Percentiles rank a stretch among this genome's conserved stretches.
phyloP scores from a whole-genome alignment of 2,329 filamentous ascomycete species.

The Aspergillus latus region DNA sequence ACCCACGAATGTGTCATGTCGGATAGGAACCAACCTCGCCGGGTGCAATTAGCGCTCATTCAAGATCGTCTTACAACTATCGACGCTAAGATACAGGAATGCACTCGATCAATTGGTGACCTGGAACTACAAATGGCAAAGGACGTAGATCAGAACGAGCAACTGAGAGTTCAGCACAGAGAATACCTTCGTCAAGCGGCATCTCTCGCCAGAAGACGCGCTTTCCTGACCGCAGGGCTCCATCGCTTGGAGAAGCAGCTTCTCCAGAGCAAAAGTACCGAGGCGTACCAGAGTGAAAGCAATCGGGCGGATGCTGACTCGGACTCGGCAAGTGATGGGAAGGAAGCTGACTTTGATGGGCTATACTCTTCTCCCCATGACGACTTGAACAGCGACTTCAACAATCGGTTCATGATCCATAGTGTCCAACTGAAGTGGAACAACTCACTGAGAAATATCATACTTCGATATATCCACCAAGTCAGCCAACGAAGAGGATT shows the following conservation, averaged over 20 bases:
- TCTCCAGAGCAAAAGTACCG: slow-evolving; percentile 42
- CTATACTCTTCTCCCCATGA: slow-evolving; percentile 68
- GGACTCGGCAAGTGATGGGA: slow-evolving; percentile 56
- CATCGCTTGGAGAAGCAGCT: slow-evolving; percentile 56
- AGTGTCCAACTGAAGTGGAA: slow-evolving; percentile 99
- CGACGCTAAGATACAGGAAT: slow-evolving; percentile 72
- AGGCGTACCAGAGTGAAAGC: slow-evolving; percentile 24
- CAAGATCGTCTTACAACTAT: slow-evolving; percentile 76
- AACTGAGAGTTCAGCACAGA: slow-evolving; percentile 46
- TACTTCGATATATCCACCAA: slow-evolving; percentile 95
- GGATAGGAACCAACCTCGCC: slow-evolving; percentile 79
- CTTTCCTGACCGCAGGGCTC: slow-evolving; percentile 60
- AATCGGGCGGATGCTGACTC: slow-evolving; percentile 30
- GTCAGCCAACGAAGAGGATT: slow-evolving; percentile 94
- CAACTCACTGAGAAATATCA: slow-evolving; percentile 91
- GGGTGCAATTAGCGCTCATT: slow-evolving; percentile 84
- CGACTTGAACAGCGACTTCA: slow-evolving; percentile 91
- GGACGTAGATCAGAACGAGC: slow-evolving; percentile 53
- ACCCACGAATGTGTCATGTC: slow-evolving; percentile 97
- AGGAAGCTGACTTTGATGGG: slow-evolving; percentile 52
- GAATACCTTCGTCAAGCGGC: slow-evolving; percentile 57
- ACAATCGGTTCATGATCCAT: slow-evolving; percentile 97
- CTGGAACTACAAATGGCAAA: slow-evolving; percentile 65
- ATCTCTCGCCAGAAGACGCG: slow-evolving; percentile 57
- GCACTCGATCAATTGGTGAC: slow-evolving; percentile 71